A percentile compares a stretch with the other conserved stretches of the same genome.
Conservation (phyloP, 345 rosid genomes). For the Eucalyptus brandiana region DNA sequence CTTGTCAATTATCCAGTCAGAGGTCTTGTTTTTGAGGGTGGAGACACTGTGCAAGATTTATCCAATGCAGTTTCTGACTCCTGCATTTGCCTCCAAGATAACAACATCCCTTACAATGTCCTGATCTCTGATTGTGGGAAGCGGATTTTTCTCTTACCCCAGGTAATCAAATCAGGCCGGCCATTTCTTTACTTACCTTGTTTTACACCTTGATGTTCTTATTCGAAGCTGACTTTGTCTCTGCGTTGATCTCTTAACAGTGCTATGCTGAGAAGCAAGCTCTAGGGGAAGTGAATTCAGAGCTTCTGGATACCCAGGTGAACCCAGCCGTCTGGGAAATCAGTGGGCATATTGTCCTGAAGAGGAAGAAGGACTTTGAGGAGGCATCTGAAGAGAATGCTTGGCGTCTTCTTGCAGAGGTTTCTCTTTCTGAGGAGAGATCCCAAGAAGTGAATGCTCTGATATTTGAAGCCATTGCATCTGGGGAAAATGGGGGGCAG, state of each 20-base stretch:
- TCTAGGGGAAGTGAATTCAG: slow-evolving; percentile 71
- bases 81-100: slow-evolving; percentile 80
- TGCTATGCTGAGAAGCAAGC: slow-evolving; percentile 98
- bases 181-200: background rate
- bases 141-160: slow-evolving; percentile 70
- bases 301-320: slow-evolving; percentile 88
- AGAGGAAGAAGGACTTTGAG: slow-evolving; percentile 81
- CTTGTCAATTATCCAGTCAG: slow-evolving; percentile 75
- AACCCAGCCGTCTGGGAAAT: slow-evolving; percentile 99
- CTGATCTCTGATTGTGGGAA: slow-evolving; percentile 81
- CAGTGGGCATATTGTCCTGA: slow-evolving; percentile 94
- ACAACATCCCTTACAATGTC: slow-evolving; percentile 81
- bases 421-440: slow-evolving; percentile 81
- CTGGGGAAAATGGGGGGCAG: background rate
- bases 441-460: slow-evolving; percentile 62
- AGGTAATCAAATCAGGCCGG: slow-evolving; percentile 31
- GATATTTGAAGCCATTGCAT: slow-evolving; percentile 47
- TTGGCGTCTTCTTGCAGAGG: slow-evolving; percentile 83
- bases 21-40: slow-evolving; percentile 79
- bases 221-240: background rate
- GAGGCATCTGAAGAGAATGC: slow-evolving; percentile 91
- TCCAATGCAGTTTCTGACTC: slow-evolving; percentile 53
- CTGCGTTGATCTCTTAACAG: slow-evolving; percentile 7
- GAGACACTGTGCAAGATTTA: slow-evolving; percentile 42
- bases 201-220: background rate